Evolutionary conservation across 2,329 filamentous ascomycete genomes (phyloP), one percentile per base, ranked within the genome.

Genomic region (Xylariaceae sp.): DNA sequence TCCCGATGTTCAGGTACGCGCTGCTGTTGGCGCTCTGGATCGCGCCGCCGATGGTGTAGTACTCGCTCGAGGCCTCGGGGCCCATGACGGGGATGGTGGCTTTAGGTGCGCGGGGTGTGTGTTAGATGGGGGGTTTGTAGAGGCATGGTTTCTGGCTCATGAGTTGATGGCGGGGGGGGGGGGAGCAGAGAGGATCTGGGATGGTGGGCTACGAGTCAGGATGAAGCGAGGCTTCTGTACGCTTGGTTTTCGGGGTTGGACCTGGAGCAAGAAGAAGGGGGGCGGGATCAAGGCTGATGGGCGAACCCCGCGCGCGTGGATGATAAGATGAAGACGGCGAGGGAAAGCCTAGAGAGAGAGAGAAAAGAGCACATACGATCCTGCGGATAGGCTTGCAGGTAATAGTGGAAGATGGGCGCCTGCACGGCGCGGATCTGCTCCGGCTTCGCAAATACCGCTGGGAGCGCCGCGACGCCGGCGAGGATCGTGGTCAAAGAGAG

Each of bases 381-480:
- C 34, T 65, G 60, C 4, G 69, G 61, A 41, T 65, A 64, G 3
- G 66, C 60, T 54, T 77, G 74, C 3, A 78, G 62, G 49, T 78
- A 77, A 17, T 71, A 64, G 52, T 78, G 74, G 48, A 68, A 76
- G 42, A 76, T 69, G 2, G 74, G 74, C 6, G 65, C 63, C 42
- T 63, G 58, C 8, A 76, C 72, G 29, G 68, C 67, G 26, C 73
- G 71, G 45, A 76, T 73, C 52, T 72, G 68, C 53, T 72, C 67
- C 11, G 71, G 61, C 39, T 71, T 72, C 32, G 64, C 64, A 6
- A 56, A 43, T n/a, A 55, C 54, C 8, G 43, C 30, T 16, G 37
- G 26, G n/a, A 28, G 30, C 3, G 46, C 36, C 19, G 43, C 45
- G 9, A 42, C n/a, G n/a, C 43, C 30, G 39, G 47, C 19, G 12